Conservation (phyloP, 1,139 yeast species). For the Debaryomycetaceae sp. region DNA sequence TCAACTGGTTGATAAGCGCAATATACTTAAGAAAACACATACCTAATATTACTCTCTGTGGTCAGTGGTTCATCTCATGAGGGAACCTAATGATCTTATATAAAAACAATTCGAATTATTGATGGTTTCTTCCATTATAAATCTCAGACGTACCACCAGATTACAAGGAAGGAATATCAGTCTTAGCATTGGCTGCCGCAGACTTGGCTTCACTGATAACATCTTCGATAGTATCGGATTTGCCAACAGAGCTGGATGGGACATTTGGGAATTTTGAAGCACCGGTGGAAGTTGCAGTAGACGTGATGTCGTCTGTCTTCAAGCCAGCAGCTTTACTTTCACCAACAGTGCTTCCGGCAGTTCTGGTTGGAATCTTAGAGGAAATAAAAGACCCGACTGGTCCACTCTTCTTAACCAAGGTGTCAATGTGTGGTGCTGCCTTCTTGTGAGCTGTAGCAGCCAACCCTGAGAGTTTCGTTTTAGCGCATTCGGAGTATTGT, state of each 20-base stretch:
- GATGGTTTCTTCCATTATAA: neutral
- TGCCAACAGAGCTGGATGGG: conserved; percentile 25
- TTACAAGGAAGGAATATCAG: conserved; percentile 3
- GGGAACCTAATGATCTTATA: neutral
- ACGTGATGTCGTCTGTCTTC: conserved; percentile 10
- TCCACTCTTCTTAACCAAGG: conserved; percentile 54
- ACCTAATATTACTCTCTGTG: neutral
- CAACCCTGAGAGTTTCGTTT: conserved; percentile 53
- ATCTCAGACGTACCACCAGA: neutral
- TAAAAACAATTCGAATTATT: neutral
- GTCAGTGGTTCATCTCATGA: neutral
- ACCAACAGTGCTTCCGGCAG: conserved; percentile 70
- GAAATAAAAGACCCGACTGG: conserved; percentile 60
- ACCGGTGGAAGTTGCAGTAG: conserved; percentile 24
- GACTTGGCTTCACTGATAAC: conserved; percentile 20
- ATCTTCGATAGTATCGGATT: conserved; percentile 19
- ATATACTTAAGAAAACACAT: neutral
- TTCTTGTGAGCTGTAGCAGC: conserved; percentile 52
- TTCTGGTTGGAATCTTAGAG: conserved; percentile 63
- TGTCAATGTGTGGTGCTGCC: conserved; percentile 44
- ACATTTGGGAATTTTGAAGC: conserved; percentile 44
- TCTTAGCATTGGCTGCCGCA: conserved; percentile 6
- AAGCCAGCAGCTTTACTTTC: conserved; percentile 31
- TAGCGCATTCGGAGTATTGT: conserved; percentile 53
- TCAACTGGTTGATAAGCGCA: neutral